Evolutionary conservation across 805 yeast species (phyloP).

Genomic region (Yarrowia sp.): DNA sequence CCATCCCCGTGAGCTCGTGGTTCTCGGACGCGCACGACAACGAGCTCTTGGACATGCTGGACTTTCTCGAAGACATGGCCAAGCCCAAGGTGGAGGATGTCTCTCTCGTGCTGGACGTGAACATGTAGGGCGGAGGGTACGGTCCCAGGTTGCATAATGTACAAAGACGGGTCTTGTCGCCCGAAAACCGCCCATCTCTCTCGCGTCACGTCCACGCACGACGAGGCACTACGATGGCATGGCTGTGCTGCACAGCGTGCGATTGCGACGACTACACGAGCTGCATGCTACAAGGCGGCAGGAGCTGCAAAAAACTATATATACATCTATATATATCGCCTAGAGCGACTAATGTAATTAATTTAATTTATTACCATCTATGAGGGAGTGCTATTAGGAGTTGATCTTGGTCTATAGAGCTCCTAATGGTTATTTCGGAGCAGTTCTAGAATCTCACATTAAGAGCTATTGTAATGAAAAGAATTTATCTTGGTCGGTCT

Average conservation of each 20-base stretch:
- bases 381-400: too few relatives aligned
- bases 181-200: too few relatives aligned
- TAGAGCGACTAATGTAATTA: constrained; percentile 18
- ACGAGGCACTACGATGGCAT: not conserved
- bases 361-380: constrained; percentile 14
- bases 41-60: constrained; percentile 87
- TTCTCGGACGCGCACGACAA: constrained; percentile 97
- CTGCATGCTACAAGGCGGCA: not conserved
- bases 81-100: constrained; percentile 75
- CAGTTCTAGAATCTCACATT: too few relatives aligned
- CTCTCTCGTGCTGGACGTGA: constrained; percentile 75
- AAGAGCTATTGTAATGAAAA: too few relatives aligned
- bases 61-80: constrained; percentile 83
- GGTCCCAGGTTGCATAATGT: not conserved
- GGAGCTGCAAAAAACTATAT: not conserved
- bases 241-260: not conserved
- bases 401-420: too few relatives aligned
- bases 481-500: too few relatives aligned
- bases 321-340: constrained; percentile 11
- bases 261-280: too few relatives aligned
- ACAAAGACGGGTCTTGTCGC: not conserved
- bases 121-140: constrained; percentile 27
- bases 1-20: constrained; percentile 97
- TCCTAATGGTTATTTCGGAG: too few relatives aligned
- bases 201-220: too few relatives aligned